Evolutionary conservation across 2,329 filamentous ascomycete genomes (phyloP), one percentile per base, ranked within the genome.

Genomic region (Teratosphaeria destructans): DNA sequence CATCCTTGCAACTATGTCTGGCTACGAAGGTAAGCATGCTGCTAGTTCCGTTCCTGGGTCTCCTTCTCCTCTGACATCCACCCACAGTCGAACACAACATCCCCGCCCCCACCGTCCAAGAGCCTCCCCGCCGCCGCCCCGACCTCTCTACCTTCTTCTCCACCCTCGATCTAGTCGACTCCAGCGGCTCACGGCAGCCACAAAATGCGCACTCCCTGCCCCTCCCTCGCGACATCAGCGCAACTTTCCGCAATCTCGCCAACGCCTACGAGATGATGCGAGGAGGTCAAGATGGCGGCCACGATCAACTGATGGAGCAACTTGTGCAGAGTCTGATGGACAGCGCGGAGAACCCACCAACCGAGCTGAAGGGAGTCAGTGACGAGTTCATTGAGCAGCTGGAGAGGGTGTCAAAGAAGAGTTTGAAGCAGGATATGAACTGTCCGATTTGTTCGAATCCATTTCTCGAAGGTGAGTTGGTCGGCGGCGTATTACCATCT

Each of bases 141-240:
- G 84, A 87, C 70, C 79, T 86, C 49, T 83, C 81, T 49, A 84
- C 83, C 66, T 86, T 87, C 77, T 85, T 85, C 75, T 78, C 79
- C 60, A 81, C 81, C 53, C 81, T 86, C 61, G 81, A 85, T 66
- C 79, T 84, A 59, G 75, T 80, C 34, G 78, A 80, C 62, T 83
- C 80, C 8, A 80, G 78, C 34, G 77, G 80, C 68, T 65, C 75
- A 29, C 81, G 79, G 52, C 67, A 67, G 29, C 72, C 73, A 55
- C 77, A 78, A 58, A 82, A 85, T 66, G 75, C 76, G n/a, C 74
- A 85, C 70, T 81, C 84, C 1, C 70, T 83, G 0, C 84, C 84
- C 1, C 78, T 84, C 4, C 84, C 84, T 2, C 78, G 79, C 59
- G 83, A 86, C 66, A 77, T 86, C 64, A 79, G 80, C 54, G 83